phyloP scores from a whole-genome alignment of 768 basidiomycete genomes.

The Boletus subparvulus region DNA sequence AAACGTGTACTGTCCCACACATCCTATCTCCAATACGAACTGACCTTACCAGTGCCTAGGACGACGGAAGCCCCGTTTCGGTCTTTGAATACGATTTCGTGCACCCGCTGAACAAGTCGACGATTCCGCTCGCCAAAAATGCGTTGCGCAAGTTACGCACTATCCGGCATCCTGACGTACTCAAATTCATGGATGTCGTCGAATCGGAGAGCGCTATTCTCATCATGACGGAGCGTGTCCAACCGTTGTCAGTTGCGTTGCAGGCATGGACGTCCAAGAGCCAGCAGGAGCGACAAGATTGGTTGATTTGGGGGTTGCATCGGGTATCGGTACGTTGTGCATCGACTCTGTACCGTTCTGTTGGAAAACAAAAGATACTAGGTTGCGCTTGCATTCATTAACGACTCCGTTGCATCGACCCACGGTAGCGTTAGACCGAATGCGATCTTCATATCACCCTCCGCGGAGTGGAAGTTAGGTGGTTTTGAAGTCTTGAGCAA shows the following conservation, averaged over 20 bases:
- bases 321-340: slow-evolving; percentile 66
- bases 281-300: slow-evolving; percentile 74
- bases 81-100: slow-evolving; percentile 90
- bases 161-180: slow-evolving; percentile 91
- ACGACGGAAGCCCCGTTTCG: slow-evolving; percentile 82
- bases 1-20: slow-evolving; percentile 64
- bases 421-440: slow-evolving; percentile 77
- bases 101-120: slow-evolving; percentile 54
- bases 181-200: slow-evolving; percentile 92
- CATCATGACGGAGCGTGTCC: slow-evolving; percentile 93
- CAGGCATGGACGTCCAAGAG: slow-evolving; percentile 61
- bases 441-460: slow-evolving; percentile 86
- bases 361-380: slow-evolving; percentile 29
- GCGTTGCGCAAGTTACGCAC: slow-evolving; percentile 86
- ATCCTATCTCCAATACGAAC: slow-evolving; percentile 5
- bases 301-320: slow-evolving; percentile 92
- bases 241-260: slow-evolving; percentile 65
- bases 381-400: slow-evolving; percentile 90
- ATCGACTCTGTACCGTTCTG: not conserved
- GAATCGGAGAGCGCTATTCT: slow-evolving; percentile 86
- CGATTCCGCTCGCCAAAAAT: slow-evolving; percentile 81
- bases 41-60: slow-evolving; percentile 48
- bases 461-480: slow-evolving; percentile 95
- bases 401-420: slow-evolving; percentile 76
- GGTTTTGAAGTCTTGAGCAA: slow-evolving; percentile 91